Evolutionary conservation across 176 grass and related monocot genomes (phyloP).

Genomic region (Musa schizocarpa): DNA sequence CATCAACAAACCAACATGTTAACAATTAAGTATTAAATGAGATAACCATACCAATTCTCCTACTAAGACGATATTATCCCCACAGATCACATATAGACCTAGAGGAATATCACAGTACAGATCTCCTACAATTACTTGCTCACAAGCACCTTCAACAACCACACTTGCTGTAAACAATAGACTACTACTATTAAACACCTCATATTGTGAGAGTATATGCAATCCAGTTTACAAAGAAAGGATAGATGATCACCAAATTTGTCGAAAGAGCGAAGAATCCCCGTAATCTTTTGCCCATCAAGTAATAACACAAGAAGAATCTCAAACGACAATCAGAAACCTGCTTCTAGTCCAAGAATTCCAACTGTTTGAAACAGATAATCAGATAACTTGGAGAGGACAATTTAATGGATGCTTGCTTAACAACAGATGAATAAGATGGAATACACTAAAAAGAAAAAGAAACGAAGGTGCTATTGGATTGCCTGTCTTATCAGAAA

Average conservation of each 20-base stretch:
- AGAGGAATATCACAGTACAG: conserved; percentile 91
- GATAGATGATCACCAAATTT: conserved; percentile 61
- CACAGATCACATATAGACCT: conserved; percentile 90
- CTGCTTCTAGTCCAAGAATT: not conserved
- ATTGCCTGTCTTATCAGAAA: too few species aligned
- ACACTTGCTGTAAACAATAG: conserved; percentile 62
- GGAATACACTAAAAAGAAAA: too few species aligned
- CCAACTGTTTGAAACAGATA: not conserved
- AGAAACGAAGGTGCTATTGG: too few species aligned
- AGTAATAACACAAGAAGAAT: conserved; percentile 88
- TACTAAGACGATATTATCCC: conserved; percentile 92
- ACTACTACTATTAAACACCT: conserved; percentile 7
- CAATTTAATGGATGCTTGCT: too few species aligned
- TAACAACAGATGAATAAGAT: too few species aligned
- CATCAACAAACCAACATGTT: not conserved
- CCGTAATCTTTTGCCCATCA: conserved; percentile 85
- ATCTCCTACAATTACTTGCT: conserved; percentile 94
- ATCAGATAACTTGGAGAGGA: too few species aligned
- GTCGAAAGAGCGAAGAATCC: conserved; percentile 93
- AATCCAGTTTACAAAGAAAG: not conserved
- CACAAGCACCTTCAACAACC: conserved; percentile 97
- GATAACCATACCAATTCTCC: conserved; percentile 77
- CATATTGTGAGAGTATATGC: not conserved
- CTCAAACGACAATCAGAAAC: conserved; percentile 6
- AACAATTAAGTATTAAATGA: not conserved